Percentiles rank a stretch among this genome's conserved stretches.
phyloP scores from a whole-genome alignment of 2,329 filamentous ascomycete genomes.

The Pseudogymnoascus verrucosus region DNA sequence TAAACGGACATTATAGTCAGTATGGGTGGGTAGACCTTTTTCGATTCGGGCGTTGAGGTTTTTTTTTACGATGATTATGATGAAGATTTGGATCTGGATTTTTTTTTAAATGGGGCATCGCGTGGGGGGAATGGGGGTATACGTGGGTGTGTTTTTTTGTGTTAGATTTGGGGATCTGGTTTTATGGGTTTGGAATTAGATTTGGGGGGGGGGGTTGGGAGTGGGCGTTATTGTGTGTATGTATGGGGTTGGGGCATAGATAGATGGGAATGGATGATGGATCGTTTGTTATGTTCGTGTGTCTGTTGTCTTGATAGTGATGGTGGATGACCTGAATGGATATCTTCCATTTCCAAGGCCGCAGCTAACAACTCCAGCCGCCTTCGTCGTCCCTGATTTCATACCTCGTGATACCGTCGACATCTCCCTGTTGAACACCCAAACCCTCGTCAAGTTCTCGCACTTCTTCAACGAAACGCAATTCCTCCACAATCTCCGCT shows the following conservation, averaged over 20 bases:
- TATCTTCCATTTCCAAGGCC: slow-evolving; percentile 10
- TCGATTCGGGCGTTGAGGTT: neutral
- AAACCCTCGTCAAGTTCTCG: slow-evolving; percentile 14
- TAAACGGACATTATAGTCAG: too few species aligned
- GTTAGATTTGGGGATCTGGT: neutral
- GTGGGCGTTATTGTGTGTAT: neutral
- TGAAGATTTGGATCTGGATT: neutral
- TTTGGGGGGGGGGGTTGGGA: neutral
- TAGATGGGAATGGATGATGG: neutral
- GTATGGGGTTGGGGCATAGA: neutral
- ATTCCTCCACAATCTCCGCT: slow-evolving; percentile 12
- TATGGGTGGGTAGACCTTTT: neutral
- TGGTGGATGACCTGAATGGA: neutral
- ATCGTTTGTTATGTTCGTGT: neutral
- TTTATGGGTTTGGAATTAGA: neutral
- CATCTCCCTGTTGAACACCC: slow-evolving; percentile 9
- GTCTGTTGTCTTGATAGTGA: neutral
- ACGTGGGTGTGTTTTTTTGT: neutral
- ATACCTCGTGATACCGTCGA: slow-evolving; percentile 11
- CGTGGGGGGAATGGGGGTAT: neutral
- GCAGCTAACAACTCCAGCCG: neutral
- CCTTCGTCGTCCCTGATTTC: slow-evolving; percentile 30
- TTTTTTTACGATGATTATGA: neutral
- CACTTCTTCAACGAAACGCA: slow-evolving; percentile 21
- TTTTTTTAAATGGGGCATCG: neutral